Conservation (phyloP, 495 filamentous ascomycete genomes). For the Astrothelium subdiscretum region DNA sequence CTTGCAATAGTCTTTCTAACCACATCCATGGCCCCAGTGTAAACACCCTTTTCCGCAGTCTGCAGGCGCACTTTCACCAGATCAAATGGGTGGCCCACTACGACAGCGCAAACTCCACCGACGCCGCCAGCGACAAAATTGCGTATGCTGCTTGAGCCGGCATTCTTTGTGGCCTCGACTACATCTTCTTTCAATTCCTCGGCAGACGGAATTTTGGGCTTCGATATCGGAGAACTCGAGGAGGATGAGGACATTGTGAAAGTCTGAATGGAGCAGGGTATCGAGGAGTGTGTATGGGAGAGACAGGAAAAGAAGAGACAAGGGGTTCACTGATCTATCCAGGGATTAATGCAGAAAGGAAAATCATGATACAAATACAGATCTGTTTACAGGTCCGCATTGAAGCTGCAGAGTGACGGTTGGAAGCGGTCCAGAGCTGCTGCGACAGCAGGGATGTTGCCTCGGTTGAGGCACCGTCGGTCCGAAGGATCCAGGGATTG, state of each 20-base stretch:
- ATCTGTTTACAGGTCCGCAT: no score
- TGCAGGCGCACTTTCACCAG: constrained; percentile 95
- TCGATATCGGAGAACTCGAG: constrained; percentile 4
- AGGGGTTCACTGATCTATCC: not conserved
- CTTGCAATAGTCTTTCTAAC: constrained; percentile 75
- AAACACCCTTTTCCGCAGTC: constrained; percentile 89
- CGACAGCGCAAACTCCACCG: constrained; percentile 84
- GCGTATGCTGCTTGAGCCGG: constrained; percentile 40
- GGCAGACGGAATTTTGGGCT: constrained; percentile 21
- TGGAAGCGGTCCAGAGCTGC: not conserved
- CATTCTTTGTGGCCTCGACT: constrained; percentile 25
- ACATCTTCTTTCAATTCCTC: constrained; percentile 31
- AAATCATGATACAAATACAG: not conserved
- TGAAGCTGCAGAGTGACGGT: not conserved
- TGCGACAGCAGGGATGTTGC: not conserved
- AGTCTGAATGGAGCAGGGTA: not conserved
- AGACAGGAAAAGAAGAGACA: not conserved
- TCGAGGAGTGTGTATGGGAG: not conserved
- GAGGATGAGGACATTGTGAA: constrained; percentile 4
- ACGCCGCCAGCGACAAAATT: constrained; percentile 84
- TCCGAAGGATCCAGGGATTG: not conserved
- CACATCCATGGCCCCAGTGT: constrained; percentile 82
- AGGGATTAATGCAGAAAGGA: not conserved
- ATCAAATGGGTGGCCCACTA: constrained; percentile 94
- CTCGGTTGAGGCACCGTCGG: not conserved